Evolutionary conservation across 2,329 filamentous ascomycete species (phyloP).

Genomic region (Talaromyces piceae): DNA sequence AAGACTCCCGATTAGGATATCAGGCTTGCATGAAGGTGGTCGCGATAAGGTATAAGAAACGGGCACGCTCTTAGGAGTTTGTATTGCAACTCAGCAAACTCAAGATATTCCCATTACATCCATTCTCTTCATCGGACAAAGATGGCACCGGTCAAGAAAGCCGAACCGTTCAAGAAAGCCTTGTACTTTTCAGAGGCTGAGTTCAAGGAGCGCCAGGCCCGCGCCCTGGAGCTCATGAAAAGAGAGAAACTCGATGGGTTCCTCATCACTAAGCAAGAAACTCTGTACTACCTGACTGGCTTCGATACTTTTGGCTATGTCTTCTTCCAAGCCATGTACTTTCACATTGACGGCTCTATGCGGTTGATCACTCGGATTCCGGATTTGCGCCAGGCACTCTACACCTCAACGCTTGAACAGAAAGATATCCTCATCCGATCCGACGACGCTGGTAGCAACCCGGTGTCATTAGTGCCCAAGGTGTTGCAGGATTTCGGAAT

Average conservation of each 20-base stretch:
- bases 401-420: conserved; percentile 25
- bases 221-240: conserved; percentile 21
- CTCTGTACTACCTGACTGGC: conserved; percentile 20
- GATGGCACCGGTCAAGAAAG: conserved; percentile 9
- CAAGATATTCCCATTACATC: neutral
- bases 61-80: neutral
- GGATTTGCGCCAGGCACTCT: conserved; percentile 27
- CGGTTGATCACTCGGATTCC: conserved; percentile 21
- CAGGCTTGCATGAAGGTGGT: neutral
- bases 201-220: conserved; percentile 18
- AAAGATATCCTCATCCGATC: conserved; percentile 24
- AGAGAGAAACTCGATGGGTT: conserved; percentile 29
- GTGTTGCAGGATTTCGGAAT: conserved; percentile 24
- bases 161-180: conserved; percentile 23
- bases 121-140: neutral
- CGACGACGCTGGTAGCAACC: conserved; percentile 23
- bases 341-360: conserved; percentile 27
- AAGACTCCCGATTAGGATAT: conserved; percentile 1
- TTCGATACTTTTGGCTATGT: conserved; percentile 32
- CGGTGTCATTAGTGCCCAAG: conserved; percentile 23
- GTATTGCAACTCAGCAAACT: neutral
- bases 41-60: neutral
- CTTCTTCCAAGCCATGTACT: conserved; percentile 32
- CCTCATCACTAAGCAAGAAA: conserved; percentile 30
- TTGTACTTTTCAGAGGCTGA: conserved; percentile 22